Conservation (phyloP, 768 basidiomycete genomes). For the Leccinum boreale region DNA sequence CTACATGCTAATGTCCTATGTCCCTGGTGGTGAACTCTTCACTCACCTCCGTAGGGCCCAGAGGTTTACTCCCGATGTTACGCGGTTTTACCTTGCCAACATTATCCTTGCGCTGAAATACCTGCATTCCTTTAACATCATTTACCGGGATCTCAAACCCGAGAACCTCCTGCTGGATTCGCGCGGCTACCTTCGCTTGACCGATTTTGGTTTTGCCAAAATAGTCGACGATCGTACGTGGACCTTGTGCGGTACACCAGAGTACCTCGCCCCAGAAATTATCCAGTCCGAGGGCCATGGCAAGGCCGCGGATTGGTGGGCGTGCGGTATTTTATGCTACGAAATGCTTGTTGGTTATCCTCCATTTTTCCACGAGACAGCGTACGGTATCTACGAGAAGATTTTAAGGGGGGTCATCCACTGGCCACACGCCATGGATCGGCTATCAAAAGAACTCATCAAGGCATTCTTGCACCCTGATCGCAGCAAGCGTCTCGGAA, state of each 20-base stretch:
- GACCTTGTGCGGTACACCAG: conserved; percentile 94
- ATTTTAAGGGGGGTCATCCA: conserved; percentile 85
- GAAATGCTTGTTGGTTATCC: conserved; percentile 99
- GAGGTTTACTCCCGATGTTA: conserved; percentile 94
- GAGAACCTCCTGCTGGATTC: conserved; percentile 97
- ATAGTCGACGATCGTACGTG: conserved; percentile 97
- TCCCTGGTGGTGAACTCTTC: conserved; percentile 97
- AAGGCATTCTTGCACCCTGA: conserved; percentile 88
- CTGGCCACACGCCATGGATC: conserved; percentile 90
- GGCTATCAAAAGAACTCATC: conserved; percentile 85
- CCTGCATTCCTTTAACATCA: conserved; percentile 93
- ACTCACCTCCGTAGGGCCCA: conserved; percentile 93
- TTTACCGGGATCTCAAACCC: conserved; percentile 97
- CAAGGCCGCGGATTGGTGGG: conserved; percentile 99
- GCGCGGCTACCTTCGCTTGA: conserved; percentile 89
- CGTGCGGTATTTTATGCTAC: conserved; percentile 93
- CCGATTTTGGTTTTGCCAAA: conserved; percentile 98
- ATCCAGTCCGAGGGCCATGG: conserved; percentile 97
- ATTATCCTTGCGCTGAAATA: conserved; percentile 95
- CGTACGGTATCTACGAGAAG: conserved; percentile 98
- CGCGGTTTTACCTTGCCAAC: conserved; percentile 95
- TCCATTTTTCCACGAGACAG: conserved; percentile 97
- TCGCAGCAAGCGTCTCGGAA: conserved; percentile 86
- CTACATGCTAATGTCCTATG: conserved; percentile 96
- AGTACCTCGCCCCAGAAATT: conserved; percentile 97